These are phyloP conservation scores for Diddensiella transvaalensis DNA, from an alignment of 805 yeast species.

Conservation along the genomic window DNA sequence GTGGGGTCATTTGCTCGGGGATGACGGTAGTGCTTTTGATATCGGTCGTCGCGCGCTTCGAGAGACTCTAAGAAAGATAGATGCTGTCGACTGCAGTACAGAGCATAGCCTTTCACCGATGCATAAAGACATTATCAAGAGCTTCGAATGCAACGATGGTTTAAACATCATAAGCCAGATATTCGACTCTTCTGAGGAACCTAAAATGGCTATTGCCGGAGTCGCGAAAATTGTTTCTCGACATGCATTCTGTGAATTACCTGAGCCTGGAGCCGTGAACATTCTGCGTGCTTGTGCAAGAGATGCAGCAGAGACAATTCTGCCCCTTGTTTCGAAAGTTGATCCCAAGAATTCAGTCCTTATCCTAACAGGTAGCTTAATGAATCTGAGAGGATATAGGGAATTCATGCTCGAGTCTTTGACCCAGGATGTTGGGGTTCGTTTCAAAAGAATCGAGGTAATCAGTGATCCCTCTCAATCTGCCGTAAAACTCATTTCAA, in stretches of 20 bases:
- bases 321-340: constrained; percentile 1
- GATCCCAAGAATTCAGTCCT: constrained; percentile 5
- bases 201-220: constrained; percentile 6
- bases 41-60: constrained; percentile 15
- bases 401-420: no score
- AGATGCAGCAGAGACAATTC: neutral
- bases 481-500: no score
- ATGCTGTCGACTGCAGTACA: constrained; percentile 1
- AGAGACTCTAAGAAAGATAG: neutral
- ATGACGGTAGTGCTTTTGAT: constrained; percentile 21
- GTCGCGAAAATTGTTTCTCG: constrained; percentile 6
- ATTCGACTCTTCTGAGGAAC: constrained; percentile 1
- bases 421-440: no score
- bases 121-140: neutral
- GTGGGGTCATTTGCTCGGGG: constrained; percentile 20
- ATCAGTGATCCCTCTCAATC: no score
- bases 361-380: constrained; percentile 6
- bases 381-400: constrained; percentile 6
- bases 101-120: neutral
- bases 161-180: neutral
- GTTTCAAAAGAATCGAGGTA: no score
- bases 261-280: neutral
- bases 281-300: constrained; percentile 1
- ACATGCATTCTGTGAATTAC: neutral
- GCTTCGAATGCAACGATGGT: neutral